Evolutionary conservation across 306 rosid species (phyloP).

Genomic region (Luffa aegyptiaca): DNA sequence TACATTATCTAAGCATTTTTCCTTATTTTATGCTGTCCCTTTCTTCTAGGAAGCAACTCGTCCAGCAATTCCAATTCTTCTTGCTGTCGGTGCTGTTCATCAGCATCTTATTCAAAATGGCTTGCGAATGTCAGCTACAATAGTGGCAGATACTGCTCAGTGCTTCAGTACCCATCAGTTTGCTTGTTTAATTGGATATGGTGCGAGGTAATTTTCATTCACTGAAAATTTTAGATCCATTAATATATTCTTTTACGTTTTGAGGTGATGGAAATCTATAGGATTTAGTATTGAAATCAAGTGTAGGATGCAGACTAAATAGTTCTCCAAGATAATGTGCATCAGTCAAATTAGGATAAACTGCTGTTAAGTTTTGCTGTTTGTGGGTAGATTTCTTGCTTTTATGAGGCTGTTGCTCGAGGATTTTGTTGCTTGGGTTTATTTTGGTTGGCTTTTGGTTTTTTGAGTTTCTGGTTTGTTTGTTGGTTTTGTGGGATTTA

Average conservation of each 20-base stretch:
- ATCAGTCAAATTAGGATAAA: background rate
- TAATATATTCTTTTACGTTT: background rate
- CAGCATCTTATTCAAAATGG: conserved; percentile 97
- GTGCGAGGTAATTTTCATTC: conserved; percentile 74
- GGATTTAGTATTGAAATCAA: background rate
- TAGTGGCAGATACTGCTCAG: conserved; percentile 90
- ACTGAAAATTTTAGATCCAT: conserved; percentile 1
- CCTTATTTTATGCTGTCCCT: conserved; percentile 14
- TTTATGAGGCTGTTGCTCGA: too few species aligned
- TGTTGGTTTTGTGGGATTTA: too few species aligned
- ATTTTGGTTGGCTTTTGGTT: too few species aligned
- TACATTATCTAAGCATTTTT: background rate
- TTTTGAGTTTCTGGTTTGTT: too few species aligned
- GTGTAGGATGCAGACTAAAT: background rate
- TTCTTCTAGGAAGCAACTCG: conserved; percentile 69
- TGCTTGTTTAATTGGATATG: conserved; percentile 98
- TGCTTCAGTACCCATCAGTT: conserved; percentile 99
- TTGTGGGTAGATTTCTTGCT: too few species aligned
- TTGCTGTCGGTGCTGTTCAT: conserved; percentile 96
- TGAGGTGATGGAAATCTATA: background rate
- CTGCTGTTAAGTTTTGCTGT: too few species aligned
- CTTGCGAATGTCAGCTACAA: conserved; percentile 81
- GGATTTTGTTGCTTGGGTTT: too few species aligned
- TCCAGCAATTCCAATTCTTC: conserved; percentile 93
- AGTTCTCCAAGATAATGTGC: background rate